Base-by-base conservation (phyloP, 441 rosid species). In the Euphorbia celastroides region DNA sequence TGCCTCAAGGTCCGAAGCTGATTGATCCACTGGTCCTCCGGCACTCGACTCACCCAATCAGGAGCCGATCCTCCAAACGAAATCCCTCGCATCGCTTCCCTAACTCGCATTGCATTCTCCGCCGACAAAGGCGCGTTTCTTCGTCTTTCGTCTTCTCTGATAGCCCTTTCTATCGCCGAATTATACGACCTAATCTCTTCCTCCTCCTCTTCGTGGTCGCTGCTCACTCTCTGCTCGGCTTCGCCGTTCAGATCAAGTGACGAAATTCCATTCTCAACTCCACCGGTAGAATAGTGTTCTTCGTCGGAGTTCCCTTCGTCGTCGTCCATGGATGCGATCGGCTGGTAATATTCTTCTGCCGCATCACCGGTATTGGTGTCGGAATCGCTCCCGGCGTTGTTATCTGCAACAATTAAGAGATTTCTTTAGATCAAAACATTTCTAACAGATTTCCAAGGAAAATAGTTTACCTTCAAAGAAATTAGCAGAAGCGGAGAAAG, bases 41-140 rank as follows among this genome's bases (percentile, higher is more conserved):
- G 78, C 51, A 86, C 74, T 66, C 69, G 75, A 38, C 76, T 78
- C 14, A 79, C 83, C 97, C 98, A 91, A 60, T 80, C 90, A 68
- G 98, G 98, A 70, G 85, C 83, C 5, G 67, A 75, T 22, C 94
- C 92, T 5, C 77, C 75, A 25, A 87, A 87, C 8, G 96, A 81
- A 25, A 88, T 76, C 31, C 87, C 87, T 1, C 96, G 89, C 97
- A 93, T 93, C 14, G 96, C 96, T 42, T 90, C 96, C 86, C 82
- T 78, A 38, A 90, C 88, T 65, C 93, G 78, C 67, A 51, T 59
- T 16, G 92, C 88, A 56, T 79, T 79, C 77, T 89, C 96, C n/a
- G 67, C 69, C 64, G 81, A 56, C 74, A 93, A 71, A 70, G 95
- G 89, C 63, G 94, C 91, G 41, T 79, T 82, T 69, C 97, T 73